Evolutionary conservation across 176 grass and related monocot genomes (phyloP).

Genomic region (Oryza brachyantha): DNA sequence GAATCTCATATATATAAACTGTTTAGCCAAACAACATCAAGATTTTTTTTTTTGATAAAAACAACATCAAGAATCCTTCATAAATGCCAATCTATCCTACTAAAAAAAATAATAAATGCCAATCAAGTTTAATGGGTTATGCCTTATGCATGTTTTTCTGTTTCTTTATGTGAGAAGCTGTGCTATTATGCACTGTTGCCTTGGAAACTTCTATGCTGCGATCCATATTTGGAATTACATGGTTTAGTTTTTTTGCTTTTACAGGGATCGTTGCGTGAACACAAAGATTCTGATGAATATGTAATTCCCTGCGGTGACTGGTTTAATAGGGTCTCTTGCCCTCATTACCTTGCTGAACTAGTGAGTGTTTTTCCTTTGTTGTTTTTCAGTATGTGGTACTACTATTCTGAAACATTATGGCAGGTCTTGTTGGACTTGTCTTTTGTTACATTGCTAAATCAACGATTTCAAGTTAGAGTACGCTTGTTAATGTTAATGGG

Average conservation of each 20-base stretch:
- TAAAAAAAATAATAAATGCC: too few species aligned
- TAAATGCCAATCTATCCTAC: not conserved
- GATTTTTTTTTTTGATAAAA: too few species aligned
- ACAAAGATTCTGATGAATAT: conserved; percentile 77
- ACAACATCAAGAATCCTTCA: conserved; percentile 5
- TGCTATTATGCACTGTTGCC: not conserved
- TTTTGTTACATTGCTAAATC: not conserved
- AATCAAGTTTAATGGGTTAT: not conserved
- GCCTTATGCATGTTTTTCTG: not conserved
- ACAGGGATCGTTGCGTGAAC: conserved; percentile 79
- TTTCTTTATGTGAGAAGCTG: conserved; percentile 14
- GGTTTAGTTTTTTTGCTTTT: conserved; percentile 33
- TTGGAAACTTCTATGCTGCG: not conserved
- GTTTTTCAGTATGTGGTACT: conserved; percentile 18
- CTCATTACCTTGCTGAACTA: conserved; percentile 95
- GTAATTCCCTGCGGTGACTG: conserved; percentile 84
- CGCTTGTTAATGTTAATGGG: not conserved
- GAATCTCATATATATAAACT: conserved; percentile 4
- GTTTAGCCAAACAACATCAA: conserved; percentile 11
- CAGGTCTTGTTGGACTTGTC: not conserved
- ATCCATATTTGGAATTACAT: conserved; percentile 18
- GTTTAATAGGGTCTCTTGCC: conserved; percentile 80
- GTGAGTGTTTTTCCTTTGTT: conserved; percentile 46
- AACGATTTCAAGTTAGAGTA: conserved; percentile 1
- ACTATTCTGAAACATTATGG: not conserved